These are phyloP conservation scores for Candida sanyaensis DNA, from an alignment of 1,139 yeast species.

Conservation along the genomic window DNA sequence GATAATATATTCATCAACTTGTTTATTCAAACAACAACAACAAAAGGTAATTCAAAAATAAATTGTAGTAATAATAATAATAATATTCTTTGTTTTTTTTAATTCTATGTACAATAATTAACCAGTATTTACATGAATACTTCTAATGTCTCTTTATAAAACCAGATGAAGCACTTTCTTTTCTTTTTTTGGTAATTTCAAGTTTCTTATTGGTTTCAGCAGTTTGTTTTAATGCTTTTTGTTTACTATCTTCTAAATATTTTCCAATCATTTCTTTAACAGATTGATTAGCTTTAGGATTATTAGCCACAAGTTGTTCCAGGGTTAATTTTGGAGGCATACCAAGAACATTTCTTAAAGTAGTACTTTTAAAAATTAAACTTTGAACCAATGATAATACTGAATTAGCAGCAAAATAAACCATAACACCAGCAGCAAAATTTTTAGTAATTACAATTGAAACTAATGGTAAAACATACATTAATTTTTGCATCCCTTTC, in stretches of 20 bases:
- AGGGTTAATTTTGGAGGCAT: constrained; percentile 56
- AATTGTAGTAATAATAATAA: too few species aligned
- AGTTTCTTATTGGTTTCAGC: constrained; percentile 38
- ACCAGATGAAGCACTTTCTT: constrained; percentile 31
- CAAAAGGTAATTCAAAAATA: too few species aligned
- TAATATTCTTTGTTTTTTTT: too few species aligned
- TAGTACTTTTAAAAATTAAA: constrained; percentile 55
- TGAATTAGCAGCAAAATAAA: constrained; percentile 84
- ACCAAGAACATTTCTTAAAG: constrained; percentile 59
- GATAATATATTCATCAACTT: too few species aligned
- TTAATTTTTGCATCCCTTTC: constrained; percentile 71
- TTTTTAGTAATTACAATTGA: constrained; percentile 87
- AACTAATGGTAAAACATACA: constrained; percentile 73
- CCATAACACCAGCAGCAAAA: constrained; percentile 80
- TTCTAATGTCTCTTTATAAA: constrained; percentile 43
- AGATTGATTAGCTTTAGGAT: constrained; percentile 14
- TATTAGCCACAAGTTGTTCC: constrained; percentile 25
- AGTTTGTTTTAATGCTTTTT: constrained; percentile 36
- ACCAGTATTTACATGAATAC: too few species aligned
- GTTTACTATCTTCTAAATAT: constrained; percentile 32
- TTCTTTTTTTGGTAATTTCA: constrained; percentile 42
- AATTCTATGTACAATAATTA: too few species aligned
- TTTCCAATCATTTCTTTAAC: constrained; percentile 43
- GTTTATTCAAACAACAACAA: too few species aligned
- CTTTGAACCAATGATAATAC: constrained; percentile 74